Evolutionary conservation across 441 rosid genomes (phyloP), one percentile per base, ranked within the genome.

Genomic region (Gossypium schwendimanii): DNA sequence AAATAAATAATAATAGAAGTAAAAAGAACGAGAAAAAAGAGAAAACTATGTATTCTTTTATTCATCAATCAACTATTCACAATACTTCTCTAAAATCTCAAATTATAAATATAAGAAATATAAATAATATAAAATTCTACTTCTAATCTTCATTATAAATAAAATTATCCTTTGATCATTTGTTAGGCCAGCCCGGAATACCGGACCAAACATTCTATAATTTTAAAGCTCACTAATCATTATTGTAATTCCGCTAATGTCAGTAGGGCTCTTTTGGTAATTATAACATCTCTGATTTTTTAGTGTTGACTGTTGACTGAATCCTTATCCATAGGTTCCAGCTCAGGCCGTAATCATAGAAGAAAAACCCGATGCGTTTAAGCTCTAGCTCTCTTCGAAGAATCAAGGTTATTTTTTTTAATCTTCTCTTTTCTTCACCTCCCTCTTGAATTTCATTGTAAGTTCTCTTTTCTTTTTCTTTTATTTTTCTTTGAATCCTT

Each of bases 401-500:
- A 75, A 72, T 75, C 81, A 75, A 75, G 81, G 79, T 31, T 31
- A 76, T 79, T 79, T 75, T 44, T 58, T 79, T 55, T 58, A 23
- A 36, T 58, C 63, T 5, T 71, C 75, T 70, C 10, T 68, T 74
- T 10, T 45, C 69, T 66, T 72, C 54, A 39, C 52, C 72, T 63
- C 66, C 12, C 12, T 21, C 7, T 44, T 36, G 11, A 69, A 8
- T 31, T 15, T 10, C 10, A 20, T 9, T 1, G 26, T 52, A 52
- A 53, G 39, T 4, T 28, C 6, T 31, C 33, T 58, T 5, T 33
- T 12, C 24, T n/a, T 44, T 17, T 17, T 2, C 7, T 3, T 4
- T 33, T 33, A 6, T 11, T 2, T 33, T 8, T 70, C 3, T 41
- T 4, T 33, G 9, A 33, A 17, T 8, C 18, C 14, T 7, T 2